Evolutionary conservation across 441 rosid species (phyloP).

Genomic region (Lepidium campestre): DNA sequence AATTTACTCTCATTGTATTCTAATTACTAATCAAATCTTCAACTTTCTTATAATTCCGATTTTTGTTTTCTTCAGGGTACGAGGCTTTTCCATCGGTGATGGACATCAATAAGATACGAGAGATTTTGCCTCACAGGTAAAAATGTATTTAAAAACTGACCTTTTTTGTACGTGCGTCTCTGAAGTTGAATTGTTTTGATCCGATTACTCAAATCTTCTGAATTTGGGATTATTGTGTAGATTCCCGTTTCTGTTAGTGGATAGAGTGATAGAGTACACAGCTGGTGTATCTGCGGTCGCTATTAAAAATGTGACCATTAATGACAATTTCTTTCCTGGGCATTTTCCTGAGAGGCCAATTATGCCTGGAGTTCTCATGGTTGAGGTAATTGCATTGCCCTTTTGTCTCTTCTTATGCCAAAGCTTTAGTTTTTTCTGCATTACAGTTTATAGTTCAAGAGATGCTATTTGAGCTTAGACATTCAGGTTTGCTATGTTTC

Average conservation of each 20-base stretch:
- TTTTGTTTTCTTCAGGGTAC: neutral
- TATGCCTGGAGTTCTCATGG: conserved; percentile 95
- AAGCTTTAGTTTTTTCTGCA: neutral
- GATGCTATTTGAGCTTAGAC: neutral
- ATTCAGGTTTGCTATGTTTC: neutral
- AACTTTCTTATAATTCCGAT: neutral
- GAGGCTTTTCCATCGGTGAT: conserved; percentile 72
- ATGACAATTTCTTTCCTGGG: conserved; percentile 92
- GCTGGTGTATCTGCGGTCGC: conserved; percentile 88
- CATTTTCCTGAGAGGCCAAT: conserved; percentile 93
- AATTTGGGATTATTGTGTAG: conserved; percentile 27
- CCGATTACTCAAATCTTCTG: neutral
- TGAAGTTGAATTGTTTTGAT: neutral
- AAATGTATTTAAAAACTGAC: too few species aligned
- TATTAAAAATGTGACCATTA: conserved; percentile 90
- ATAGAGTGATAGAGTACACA: conserved; percentile 85
- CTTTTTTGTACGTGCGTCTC: neutral
- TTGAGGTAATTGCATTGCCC: conserved; percentile 50
- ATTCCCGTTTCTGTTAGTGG: conserved; percentile 88
- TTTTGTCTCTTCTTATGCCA: neutral
- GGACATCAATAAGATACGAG: conserved; percentile 86
- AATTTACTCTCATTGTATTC: neutral
- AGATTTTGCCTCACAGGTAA: conserved; percentile 84
- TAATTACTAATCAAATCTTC: neutral
- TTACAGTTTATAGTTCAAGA: neutral